These are phyloP conservation scores for Blastomyces gilchristii DNA, from an alignment of 2,329 filamentous ascomycete genomes.

Conservation along the genomic window DNA sequence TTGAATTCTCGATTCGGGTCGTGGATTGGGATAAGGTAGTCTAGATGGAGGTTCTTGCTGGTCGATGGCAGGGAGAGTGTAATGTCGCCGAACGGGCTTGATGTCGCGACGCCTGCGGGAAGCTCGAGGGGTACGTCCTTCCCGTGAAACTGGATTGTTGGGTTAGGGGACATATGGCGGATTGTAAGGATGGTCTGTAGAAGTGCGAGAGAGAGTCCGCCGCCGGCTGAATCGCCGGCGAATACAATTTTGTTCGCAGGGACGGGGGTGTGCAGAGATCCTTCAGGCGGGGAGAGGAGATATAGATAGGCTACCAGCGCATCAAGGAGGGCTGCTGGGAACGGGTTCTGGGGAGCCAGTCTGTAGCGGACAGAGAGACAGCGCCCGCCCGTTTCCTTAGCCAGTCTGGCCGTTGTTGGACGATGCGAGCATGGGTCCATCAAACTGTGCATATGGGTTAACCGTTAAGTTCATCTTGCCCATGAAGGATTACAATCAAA, in stretches of 20 bases:
- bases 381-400: conserved; percentile 31
- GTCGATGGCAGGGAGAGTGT: conserved; percentile 35
- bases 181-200: conserved; percentile 36
- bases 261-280: conserved; percentile 34
- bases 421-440: conserved; percentile 39
- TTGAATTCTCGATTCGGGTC: conserved; percentile 18
- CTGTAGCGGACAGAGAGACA: conserved; percentile 39
- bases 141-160: conserved; percentile 32
- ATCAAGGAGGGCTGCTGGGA: conserved; percentile 39
- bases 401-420: conserved; percentile 27
- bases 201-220: conserved; percentile 33
- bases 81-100: conserved; percentile 37
- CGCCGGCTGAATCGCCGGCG: conserved; percentile 40
- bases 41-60: conserved; percentile 29
- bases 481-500: not conserved
- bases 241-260: conserved; percentile 37
- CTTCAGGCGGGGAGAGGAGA: conserved; percentile 36
- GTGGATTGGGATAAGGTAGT: conserved; percentile 30
- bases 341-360: conserved; percentile 39
- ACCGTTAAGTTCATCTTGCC: not conserved
- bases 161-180: conserved; percentile 20
- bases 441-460: conserved; percentile 21
- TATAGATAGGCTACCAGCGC: conserved; percentile 39
- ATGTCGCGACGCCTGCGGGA: conserved; percentile 31
- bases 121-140: conserved; percentile 31